These are phyloP conservation scores for Umbellularia californica DNA, from an alignment of 164 flowering plant species.

Conservation along the genomic window DNA sequence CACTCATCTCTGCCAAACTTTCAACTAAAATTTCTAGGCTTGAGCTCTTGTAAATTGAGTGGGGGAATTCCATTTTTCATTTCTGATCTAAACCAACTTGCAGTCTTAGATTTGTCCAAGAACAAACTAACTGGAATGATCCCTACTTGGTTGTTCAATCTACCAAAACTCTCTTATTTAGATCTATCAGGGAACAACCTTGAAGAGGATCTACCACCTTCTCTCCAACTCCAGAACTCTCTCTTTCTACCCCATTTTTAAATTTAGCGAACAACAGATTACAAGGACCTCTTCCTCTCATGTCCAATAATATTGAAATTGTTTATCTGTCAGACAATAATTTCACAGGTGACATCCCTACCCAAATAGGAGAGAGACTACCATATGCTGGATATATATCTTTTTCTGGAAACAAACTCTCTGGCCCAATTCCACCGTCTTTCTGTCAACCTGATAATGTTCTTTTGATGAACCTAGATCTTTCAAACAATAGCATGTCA, in stretches of 20 bases:
- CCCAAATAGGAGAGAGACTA: neutral
- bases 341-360: neutral
- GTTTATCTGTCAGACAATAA: neutral
- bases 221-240: neutral
- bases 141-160: conserved; percentile 3
- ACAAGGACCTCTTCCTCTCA: conserved; percentile 15
- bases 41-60: neutral
- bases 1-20: conserved; percentile 2
- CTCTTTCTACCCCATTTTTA: neutral
- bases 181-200: neutral
- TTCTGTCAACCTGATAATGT: conserved; percentile 7
- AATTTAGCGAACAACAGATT: conserved; percentile 8
- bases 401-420: conserved; percentile 1
- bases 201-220: neutral
- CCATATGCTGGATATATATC: neutral
- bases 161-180: conserved; percentile 4
- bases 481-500: conserved; percentile 6
- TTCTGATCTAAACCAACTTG: neutral
- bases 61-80: neutral
- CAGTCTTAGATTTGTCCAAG: neutral
- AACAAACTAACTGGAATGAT: conserved; percentile 2
- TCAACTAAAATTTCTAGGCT: neutral
- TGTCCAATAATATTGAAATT: conserved; percentile 2
- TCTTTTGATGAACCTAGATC: conserved; percentile 13
- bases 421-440: conserved; percentile 1